Evolutionary conservation across 306 rosid genomes (phyloP), one percentile per base, ranked within the genome.

Genomic region (Malus sieversii): DNA sequence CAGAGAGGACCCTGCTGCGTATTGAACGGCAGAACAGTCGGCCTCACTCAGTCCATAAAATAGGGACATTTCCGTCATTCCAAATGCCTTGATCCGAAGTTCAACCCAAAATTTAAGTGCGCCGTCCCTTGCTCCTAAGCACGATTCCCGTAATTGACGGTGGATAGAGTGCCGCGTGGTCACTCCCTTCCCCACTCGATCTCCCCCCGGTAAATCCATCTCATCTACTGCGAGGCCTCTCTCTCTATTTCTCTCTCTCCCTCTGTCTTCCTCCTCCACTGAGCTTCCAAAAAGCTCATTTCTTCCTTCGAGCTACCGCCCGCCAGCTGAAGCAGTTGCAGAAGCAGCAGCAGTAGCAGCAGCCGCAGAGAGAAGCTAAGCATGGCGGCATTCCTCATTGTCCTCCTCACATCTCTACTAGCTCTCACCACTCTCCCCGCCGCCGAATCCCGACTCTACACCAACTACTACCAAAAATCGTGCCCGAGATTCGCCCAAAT

Each of bases 101-200:
- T 40, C 40, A 63, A 12, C 44, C 63, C 42, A 2, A 19, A 25
- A 12, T 58, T 58, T 12, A 10, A n/a, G 10, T 10, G 70, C 65
- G 20, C 55, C 64, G 18, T 32, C 3, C 33, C 8, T 4, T 5
- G 4, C 10, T 25, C 23, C 77, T 18, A 7, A 52, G 52, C 78
- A 63, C 78, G 70, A 71, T 32, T 62, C 78, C 85, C 87, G 82
- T 86, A 85, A 86, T 80, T 80, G 74, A 60, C 51, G 89, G 75
- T 58, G 22, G 53, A 53, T 9, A 18, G 29, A 35, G 9, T 8
- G 42, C 19, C 80, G 19, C 63, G 74, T 32, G 62, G 19, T 14
- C 19, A 48, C 53, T 14, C n/a, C 1, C 73, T 12, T 14, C 22
- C 45, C 8, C 38, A 5, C 4, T n/a, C 67, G 9, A 32, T 51